Conservation (phyloP, 768 basidiomycete genomes). For the Rhodotorula graminis region DNA sequence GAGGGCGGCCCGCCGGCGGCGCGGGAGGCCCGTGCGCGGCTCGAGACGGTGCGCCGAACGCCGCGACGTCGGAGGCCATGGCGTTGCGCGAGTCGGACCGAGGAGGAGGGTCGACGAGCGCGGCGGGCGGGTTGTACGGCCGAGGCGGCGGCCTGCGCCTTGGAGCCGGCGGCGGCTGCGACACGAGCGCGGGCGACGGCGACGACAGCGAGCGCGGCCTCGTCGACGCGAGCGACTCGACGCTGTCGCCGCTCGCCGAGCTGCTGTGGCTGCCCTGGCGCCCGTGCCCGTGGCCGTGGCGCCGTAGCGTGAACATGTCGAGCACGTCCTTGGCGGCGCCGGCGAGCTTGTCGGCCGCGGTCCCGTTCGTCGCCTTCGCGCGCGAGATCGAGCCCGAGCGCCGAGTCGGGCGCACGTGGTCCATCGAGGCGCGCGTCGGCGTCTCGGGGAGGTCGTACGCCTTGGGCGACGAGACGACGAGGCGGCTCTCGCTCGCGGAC, state of each 20-base stretch:
- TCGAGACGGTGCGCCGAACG: too few relatives aligned
- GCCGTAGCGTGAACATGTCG: slow-evolving; percentile 3
- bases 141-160: background rate
- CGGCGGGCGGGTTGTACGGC: background rate
- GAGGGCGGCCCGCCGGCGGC: background rate
- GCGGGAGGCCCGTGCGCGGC: background rate
- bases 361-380: background rate
- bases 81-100: slow-evolving; percentile 29
- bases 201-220: slow-evolving; percentile 1
- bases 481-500: slow-evolving; percentile 20
- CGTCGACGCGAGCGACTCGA: slow-evolving; percentile 1
- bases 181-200: background rate
- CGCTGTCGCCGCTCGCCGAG: background rate
- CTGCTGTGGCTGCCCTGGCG: background rate
- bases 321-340: slow-evolving; percentile 25
- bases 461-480: slow-evolving; percentile 1
- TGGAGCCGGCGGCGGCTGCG: background rate
- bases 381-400: background rate
- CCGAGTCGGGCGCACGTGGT: background rate
- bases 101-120: slow-evolving; percentile 20
- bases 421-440: background rate
- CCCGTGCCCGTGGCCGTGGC: background rate
- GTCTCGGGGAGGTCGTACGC: slow-evolving; percentile 3
- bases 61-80: background rate
- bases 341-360: slow-evolving; percentile 19